Percentiles rank a stretch among this genome's conserved stretches.
These are phyloP conservation scores for Rutstroemia sp. DNA, from an alignment of 2,329 filamentous ascomycete species.

Conservation along the genomic window DNA sequence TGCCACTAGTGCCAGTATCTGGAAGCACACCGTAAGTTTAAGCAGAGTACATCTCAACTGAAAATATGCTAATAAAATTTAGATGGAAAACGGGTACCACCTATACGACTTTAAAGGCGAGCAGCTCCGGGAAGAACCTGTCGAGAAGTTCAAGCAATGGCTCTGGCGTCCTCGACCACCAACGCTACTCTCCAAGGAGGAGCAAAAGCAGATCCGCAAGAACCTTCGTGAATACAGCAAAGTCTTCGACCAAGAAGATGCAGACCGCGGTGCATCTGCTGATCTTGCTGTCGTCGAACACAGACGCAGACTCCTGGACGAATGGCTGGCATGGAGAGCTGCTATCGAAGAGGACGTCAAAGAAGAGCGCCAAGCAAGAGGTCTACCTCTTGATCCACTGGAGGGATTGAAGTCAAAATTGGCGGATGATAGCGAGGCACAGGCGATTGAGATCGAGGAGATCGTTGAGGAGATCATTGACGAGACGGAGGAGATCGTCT, in stretches of 20 bases:
- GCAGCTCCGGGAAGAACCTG: slow-evolving; percentile 78
- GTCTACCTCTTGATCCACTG: slow-evolving; percentile 58
- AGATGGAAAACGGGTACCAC: slow-evolving; percentile 99
- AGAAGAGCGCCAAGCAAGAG: slow-evolving; percentile 62
- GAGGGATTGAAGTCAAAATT: slow-evolving; percentile 53
- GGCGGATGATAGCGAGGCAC: slow-evolving; percentile 43
- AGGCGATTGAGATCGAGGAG: slow-evolving; percentile 80
- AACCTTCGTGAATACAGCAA: slow-evolving; percentile 96
- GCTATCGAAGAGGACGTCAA: slow-evolving; percentile 62
- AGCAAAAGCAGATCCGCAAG: slow-evolving; percentile 97
- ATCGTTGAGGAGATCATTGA: slow-evolving; percentile 73
- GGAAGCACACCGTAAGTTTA: slow-evolving; percentile 83
- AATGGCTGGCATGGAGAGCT: slow-evolving; percentile 83
- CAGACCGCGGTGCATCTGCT: slow-evolving; percentile 85
- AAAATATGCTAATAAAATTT: slow-evolving; percentile 22
- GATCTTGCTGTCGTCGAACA: slow-evolving; percentile 91
- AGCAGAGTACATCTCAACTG: not conserved
- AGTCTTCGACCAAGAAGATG: slow-evolving; percentile 90
- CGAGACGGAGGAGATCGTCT: slow-evolving; percentile 72
- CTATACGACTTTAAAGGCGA: slow-evolving; percentile 94
- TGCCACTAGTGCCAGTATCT: slow-evolving; percentile 84
- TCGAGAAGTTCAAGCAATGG: slow-evolving; percentile 98
- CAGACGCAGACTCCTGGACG: slow-evolving; percentile 71
- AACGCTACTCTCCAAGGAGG: slow-evolving; percentile 89
- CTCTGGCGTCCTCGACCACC: slow-evolving; percentile 86